Percentiles rank a stretch among this genome's conserved stretches.
These are phyloP conservation scores for Somion occarium DNA, from an alignment of 1,284 basidiomycete species.

Conservation along the genomic window DNA sequence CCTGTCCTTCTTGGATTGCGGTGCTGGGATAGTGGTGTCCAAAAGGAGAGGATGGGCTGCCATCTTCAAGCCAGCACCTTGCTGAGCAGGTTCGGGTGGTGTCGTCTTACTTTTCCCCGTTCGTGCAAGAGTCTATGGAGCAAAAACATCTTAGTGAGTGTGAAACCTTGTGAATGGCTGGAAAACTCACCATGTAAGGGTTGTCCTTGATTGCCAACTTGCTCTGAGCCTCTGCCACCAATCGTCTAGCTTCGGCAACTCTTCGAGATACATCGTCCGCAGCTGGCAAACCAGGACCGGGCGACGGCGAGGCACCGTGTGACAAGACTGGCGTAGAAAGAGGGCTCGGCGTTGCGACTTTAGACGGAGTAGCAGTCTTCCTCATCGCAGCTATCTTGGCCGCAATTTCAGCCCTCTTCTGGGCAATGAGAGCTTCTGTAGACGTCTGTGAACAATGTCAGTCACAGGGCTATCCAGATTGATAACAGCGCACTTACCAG, in stretches of 20 bases:
- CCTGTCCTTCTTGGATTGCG: slow-evolving; percentile 80
- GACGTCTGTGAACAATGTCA: slow-evolving; percentile 31
- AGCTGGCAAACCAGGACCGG: slow-evolving; percentile 28
- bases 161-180: slow-evolving; percentile 2
- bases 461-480: background rate
- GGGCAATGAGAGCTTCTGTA: slow-evolving; percentile 62
- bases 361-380: slow-evolving; percentile 31
- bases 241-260: slow-evolving; percentile 75
- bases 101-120: slow-evolving; percentile 49
- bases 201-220: slow-evolving; percentile 72
- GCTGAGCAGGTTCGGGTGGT: slow-evolving; percentile 55
- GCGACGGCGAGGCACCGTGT: slow-evolving; percentile 30
- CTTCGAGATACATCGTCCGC: slow-evolving; percentile 63
- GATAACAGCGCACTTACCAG: slow-evolving; percentile 32
- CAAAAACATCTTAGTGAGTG: background rate
- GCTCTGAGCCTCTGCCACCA: slow-evolving; percentile 75
- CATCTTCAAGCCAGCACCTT: slow-evolving; percentile 83
- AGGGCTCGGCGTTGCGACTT: slow-evolving; percentile 28
- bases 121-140: slow-evolving; percentile 43
- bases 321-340: slow-evolving; percentile 29
- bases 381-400: slow-evolving; percentile 82
- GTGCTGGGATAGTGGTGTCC: slow-evolving; percentile 45
- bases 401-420: slow-evolving; percentile 80
- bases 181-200: slow-evolving; percentile 67
- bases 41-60: slow-evolving; percentile 85